A percentile compares a stretch with the other conserved stretches of the same genome.
Conservation (phyloP, 192 early-diverging fungal genomes). For the Dissophora ornata region DNA sequence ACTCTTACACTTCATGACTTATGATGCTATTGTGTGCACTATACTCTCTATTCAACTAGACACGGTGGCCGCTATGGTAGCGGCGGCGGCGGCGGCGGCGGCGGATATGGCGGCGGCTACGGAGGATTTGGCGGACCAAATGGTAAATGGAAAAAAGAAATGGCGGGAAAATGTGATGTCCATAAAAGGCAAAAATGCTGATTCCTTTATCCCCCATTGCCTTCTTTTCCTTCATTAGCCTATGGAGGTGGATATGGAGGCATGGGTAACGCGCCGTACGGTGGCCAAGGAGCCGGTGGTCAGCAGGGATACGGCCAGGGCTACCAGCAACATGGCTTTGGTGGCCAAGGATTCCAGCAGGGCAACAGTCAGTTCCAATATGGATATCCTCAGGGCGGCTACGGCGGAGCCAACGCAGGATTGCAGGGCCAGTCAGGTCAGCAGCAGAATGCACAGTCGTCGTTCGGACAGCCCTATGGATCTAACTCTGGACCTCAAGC, state of each 20-base stretch:
- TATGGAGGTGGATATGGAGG: conserved; percentile 47
- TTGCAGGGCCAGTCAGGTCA: conserved; percentile 26
- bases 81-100: conserved; percentile 18
- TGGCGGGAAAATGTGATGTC: not conserved
- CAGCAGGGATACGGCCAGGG: conserved; percentile 26
- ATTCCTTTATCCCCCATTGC: too few species aligned
- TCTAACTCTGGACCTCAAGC: conserved; percentile 21
- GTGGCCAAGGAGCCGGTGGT: conserved; percentile 17
- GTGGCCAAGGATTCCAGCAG: conserved; percentile 27
- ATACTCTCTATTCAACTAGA: not conserved
- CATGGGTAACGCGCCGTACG: conserved; percentile 42
- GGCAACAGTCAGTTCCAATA: conserved; percentile 35
- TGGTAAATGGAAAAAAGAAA: conserved; percentile 24
- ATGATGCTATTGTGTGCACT: too few species aligned
- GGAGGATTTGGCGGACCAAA: conserved; percentile 48
- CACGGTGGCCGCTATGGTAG: conserved; percentile 17
- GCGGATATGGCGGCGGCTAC: conserved; percentile 42
- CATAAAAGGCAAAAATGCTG: not conserved
- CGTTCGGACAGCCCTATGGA: conserved; percentile 28
- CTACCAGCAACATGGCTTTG: conserved; percentile 35
- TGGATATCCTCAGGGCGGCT: conserved; percentile 32
- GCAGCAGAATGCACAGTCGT: conserved; percentile 10
- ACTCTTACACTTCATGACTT: not conserved
- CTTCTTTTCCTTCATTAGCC: conserved; percentile 4
- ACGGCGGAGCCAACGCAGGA: conserved; percentile 19